A percentile compares a stretch with the other conserved stretches of the same genome.
Conservation (phyloP, 2,329 filamentous ascomycete species). For the Stemphylium vesicarium region DNA sequence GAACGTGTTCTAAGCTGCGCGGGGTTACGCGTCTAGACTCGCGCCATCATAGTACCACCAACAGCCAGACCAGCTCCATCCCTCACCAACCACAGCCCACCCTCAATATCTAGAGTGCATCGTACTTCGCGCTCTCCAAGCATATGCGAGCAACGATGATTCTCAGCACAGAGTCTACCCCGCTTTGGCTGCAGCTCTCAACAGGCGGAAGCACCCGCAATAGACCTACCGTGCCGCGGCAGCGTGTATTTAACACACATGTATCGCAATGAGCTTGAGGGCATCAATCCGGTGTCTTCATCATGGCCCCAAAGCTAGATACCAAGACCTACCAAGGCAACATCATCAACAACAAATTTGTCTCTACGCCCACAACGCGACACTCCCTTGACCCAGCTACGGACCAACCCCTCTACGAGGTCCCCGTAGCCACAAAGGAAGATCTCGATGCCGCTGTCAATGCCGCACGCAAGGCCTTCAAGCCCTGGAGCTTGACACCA, state of each 20-base stretch:
- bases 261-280: neutral
- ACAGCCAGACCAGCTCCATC: neutral
- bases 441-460: neutral
- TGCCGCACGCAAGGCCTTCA: neutral
- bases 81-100: neutral
- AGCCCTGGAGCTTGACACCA: neutral
- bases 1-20: neutral
- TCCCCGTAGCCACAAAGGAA: neutral
- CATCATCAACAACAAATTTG: constrained; percentile 55
- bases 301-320: neutral
- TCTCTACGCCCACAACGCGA: constrained; percentile 49
- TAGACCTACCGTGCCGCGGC: neutral
- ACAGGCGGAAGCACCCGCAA: neutral
- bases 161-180: neutral
- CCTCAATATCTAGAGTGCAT: neutral
- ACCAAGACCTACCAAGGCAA: constrained; percentile 43
- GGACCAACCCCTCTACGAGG: neutral
- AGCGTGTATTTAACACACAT: neutral
- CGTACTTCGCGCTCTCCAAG: neutral
- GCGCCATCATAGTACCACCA: neutral
- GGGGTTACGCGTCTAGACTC: neutral
- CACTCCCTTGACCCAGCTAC: constrained; percentile 55
- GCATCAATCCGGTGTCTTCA: neutral
- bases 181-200: neutral
- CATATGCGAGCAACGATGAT: neutral